phyloP scores from a whole-genome alignment of 2,329 filamentous ascomycete genomes.

The Fusarium pseudocircinatum region DNA sequence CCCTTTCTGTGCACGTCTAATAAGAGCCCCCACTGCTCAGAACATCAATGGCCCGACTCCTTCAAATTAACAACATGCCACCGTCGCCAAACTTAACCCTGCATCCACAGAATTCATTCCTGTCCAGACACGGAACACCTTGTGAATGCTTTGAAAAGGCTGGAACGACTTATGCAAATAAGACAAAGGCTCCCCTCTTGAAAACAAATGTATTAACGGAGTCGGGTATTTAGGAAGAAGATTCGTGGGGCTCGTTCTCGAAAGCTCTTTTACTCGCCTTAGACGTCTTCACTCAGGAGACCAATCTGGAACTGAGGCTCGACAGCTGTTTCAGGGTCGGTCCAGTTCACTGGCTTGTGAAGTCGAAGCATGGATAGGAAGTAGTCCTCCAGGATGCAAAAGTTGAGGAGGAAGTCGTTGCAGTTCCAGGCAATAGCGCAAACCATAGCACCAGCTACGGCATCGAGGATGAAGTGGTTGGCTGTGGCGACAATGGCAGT shows the following conservation, averaged over 20 bases:
- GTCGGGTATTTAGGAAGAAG: background rate
- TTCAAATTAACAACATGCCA: conserved; percentile 8
- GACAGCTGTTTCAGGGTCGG: conserved; percentile 49
- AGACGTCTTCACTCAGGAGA: conserved; percentile 39
- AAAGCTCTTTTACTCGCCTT: background rate
- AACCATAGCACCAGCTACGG: conserved; percentile 72
- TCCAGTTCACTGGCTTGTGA: conserved; percentile 67
- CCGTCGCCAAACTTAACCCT: background rate
- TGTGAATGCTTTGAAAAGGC: background rate
- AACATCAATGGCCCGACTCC: background rate
- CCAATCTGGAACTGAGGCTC: conserved; percentile 46
- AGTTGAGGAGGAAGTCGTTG: conserved; percentile 66
- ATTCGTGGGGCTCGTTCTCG: conserved; percentile 15
- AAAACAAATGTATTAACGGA: background rate
- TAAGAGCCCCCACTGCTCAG: conserved; percentile 7
- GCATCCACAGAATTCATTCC: background rate
- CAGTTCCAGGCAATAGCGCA: conserved; percentile 71
- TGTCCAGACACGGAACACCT: background rate
- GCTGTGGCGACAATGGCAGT: conserved; percentile 76
- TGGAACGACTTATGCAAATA: background rate
- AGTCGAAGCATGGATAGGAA: conserved; percentile 71
- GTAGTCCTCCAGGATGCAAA: conserved; percentile 73
- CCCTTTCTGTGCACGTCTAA: conserved; percentile 10
- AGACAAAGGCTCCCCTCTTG: background rate
- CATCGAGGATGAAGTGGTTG: conserved; percentile 78